Base-by-base conservation (phyloP, 305 asterid genomes). In the Fraxinus sp. region DNA sequence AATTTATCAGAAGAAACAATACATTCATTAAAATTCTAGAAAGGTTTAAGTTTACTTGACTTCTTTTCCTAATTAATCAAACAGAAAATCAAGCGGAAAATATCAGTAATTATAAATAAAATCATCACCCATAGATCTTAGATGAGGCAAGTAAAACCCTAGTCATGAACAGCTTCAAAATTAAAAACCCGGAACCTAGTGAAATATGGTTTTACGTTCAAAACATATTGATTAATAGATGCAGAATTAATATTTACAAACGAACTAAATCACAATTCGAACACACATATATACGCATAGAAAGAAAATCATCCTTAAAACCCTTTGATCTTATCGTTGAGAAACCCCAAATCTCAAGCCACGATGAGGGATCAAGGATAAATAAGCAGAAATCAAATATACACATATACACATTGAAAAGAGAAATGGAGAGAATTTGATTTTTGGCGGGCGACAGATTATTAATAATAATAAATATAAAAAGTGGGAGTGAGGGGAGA, bases 391-490 rank as follows among this genome's bases (percentile, higher is more conserved):
- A 59, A 59, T 0, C 26, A 62, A 0, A 22, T 8, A 64, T 24
- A 7, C 35, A 64, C 0, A 24, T 8, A 64, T 7, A 18, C 14
- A 22, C 1, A 22, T 18, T 9, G 73, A 24, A 26, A 66, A 26
- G 33, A 66, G 33, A 66, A 66, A 64, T 2, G 13, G 20, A 7
- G 13, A 57, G 72, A 41, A 35, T 37, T 49, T 55, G 80, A 79
- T 14, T 80, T 82, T 84, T 84, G 88, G 88, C 87, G 88, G 86
- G 87, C 78, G 74, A 75, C 4, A 36, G 5, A 20, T 9, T 8
- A 16, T 30, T 62, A 62, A 22, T 18, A 22, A 62, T 62, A 26
- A 18, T 59, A 64, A 20, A 24, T 64, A 64, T 24, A 24, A 10
- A 76, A 9, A 71, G 35, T 39, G n/a, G 7, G 55, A 35, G 30